A percentile compares a stretch with the other conserved stretches of the same genome.
These are phyloP conservation scores for Aspergillus felis DNA, from an alignment of 2,329 filamentous ascomycete genomes.

Conservation along the genomic window DNA sequence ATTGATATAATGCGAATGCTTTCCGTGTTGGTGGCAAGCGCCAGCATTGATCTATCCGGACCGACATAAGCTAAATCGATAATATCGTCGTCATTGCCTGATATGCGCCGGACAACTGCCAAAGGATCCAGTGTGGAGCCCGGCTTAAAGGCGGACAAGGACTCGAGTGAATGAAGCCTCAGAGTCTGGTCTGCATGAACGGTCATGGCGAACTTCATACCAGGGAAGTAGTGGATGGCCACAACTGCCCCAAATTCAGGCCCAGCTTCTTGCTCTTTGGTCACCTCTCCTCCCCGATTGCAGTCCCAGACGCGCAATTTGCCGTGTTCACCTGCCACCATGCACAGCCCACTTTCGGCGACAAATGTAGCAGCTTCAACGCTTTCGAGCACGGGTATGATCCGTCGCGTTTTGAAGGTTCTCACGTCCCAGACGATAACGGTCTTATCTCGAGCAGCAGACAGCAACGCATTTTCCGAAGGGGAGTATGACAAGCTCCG, in stretches of 20 bases:
- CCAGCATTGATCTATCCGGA: slow-evolving; percentile 73
- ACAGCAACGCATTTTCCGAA: slow-evolving; percentile 70
- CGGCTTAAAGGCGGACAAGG: slow-evolving; percentile 33
- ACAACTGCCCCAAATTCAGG: slow-evolving; percentile 65
- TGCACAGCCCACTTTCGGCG: slow-evolving; percentile 66
- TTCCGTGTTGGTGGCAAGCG: slow-evolving; percentile 91
- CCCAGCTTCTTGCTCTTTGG: slow-evolving; percentile 63
- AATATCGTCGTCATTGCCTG: slow-evolving; percentile 95
- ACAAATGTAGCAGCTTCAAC: slow-evolving; percentile 82
- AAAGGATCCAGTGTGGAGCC: slow-evolving; percentile 53
- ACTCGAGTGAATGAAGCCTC: slow-evolving; percentile 60
- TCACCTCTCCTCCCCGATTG: slow-evolving; percentile 72
- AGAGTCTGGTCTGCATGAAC: slow-evolving; percentile 88
- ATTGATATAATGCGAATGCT: slow-evolving; percentile 84
- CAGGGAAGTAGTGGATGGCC: slow-evolving; percentile 62
- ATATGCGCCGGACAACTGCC: slow-evolving; percentile 70
- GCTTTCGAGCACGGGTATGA: slow-evolving; percentile 79
- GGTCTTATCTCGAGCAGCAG: slow-evolving; percentile 87
- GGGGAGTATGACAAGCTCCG: slow-evolving; percentile 77
- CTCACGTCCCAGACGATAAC: slow-evolving; percentile 84
- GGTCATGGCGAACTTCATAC: slow-evolving; percentile 68
- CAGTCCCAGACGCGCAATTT: slow-evolving; percentile 80
- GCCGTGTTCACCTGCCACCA: slow-evolving; percentile 80
- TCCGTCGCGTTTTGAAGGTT: slow-evolving; percentile 77
- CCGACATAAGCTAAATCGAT: slow-evolving; percentile 90